Evolutionary conservation across 495 filamentous ascomycete species (phyloP), one percentile per base, ranked within the genome.

Genomic region (Daldinia grandis): DNA sequence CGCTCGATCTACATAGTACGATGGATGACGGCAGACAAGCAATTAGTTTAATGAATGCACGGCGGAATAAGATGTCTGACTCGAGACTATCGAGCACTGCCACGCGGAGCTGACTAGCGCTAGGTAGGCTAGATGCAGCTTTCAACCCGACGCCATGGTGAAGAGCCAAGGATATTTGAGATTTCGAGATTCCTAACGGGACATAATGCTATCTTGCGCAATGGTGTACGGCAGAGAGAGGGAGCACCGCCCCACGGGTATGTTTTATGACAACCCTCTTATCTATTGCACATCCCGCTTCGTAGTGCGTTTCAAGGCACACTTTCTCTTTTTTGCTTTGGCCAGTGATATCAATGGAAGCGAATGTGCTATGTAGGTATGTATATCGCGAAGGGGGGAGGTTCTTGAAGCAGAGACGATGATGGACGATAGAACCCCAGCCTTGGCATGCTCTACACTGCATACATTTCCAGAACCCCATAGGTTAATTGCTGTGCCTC

Each of bases 1-100:
- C 2, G 17, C 19, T 38, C 51, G 25, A 55, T 55, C 19, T 27
- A n/a, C n/a, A n/a, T n/a, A 19, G 14, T 44, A 24, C 14, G 35
- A 47, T 54, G 35, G 30, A 68, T 64, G 61, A 61, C 56, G 50
- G 61, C 49, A 40, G 56, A 69, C 67, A 70, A 62, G 62, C 59
- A 55, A 58, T 9, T 56, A 56, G 56, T 60, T 56, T 59, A 64
- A 64, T 69, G 67, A 65, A 49, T 47, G 44, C 40, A 27, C 58
- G 28, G 50, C 28, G 21, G 25, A 14, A 49, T n/a, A 17, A 65
- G 17, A 58, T 17, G 21, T 19, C 62, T 62, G 58, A 50, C 50
- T 56, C 50, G 58, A 33, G 44, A 27, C 51, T 58, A 63, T 66
- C 68, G 62, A 71, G 68, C 68, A 71, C 68, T 71, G 68, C 68